phyloP scores from a whole-genome alignment of 805 yeast species.

The Lipomyces starkeyi region DNA sequence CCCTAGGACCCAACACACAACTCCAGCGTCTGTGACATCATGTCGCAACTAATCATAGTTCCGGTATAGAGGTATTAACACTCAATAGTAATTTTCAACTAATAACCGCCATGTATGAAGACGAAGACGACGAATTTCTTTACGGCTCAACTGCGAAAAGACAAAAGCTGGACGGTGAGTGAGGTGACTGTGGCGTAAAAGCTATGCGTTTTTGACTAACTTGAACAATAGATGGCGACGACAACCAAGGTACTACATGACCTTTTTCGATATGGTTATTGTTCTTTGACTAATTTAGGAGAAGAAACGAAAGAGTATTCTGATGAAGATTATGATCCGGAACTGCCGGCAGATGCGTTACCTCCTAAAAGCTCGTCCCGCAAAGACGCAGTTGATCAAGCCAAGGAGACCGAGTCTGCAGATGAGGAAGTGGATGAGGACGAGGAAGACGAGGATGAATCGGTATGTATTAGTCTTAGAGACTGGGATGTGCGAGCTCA shows the following conservation, averaged over 20 bases:
- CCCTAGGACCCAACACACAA: neutral
- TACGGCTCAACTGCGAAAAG: slow-evolving; percentile 55
- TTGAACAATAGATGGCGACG: neutral
- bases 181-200: neutral
- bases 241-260: neutral
- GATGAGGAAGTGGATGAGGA: slow-evolving; percentile 51
- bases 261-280: neutral
- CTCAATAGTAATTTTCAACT: neutral
- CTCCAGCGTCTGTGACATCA: neutral
- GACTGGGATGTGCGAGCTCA: slow-evolving; percentile 43
- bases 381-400: neutral
- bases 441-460: slow-evolving; percentile 55
- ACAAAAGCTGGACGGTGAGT: slow-evolving; percentile 40
- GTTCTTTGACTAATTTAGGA: neutral
- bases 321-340: slow-evolving; percentile 9
- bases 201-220: neutral
- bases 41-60: neutral
- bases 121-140: slow-evolving; percentile 73
- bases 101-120: slow-evolving; percentile 44
- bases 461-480: slow-evolving; percentile 37
- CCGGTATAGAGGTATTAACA: neutral
- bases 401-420: slow-evolving; percentile 39
- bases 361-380: neutral
- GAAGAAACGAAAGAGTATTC: neutral
- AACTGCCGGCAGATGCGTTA: slow-evolving; percentile 7